Percentiles rank a stretch among this genome's conserved stretches.
Evolutionary conservation across 768 basidiomycete genomes (phyloP).

Genomic region (Suillus luteus): DNA sequence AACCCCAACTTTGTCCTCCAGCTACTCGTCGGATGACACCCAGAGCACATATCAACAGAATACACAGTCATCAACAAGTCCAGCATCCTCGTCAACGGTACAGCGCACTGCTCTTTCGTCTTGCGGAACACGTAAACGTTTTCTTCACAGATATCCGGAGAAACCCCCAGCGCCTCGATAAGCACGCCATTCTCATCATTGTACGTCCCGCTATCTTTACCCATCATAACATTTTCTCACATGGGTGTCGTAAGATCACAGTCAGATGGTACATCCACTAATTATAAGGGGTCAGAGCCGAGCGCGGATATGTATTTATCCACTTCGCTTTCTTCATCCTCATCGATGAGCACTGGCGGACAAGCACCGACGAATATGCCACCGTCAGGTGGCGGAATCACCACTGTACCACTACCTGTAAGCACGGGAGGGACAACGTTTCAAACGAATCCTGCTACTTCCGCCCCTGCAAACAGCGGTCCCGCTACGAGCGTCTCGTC

Average conservation of each 20-base stretch:
- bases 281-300: constrained; percentile 5
- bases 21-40: neutral
- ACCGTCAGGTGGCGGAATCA: neutral
- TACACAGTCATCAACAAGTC: neutral
- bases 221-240: constrained; percentile 5
- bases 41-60: neutral
- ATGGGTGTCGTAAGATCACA: constrained; percentile 3
- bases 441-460: neutral
- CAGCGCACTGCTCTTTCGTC: neutral
- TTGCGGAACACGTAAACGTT: neutral
- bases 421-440: neutral
- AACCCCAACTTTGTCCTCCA: neutral
- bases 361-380: neutral
- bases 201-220: constrained; percentile 8
- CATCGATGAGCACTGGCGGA: neutral
- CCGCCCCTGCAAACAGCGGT: neutral
- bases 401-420: neutral
- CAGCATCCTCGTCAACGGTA: neutral
- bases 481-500: neutral
- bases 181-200: neutral
- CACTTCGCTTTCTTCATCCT: neutral
- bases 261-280: constrained; percentile 8
- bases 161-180: neutral
- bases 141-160: constrained; percentile 1
- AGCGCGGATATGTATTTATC: neutral